These are phyloP conservation scores for Domatiomyces globalis DNA, from an alignment of 2,329 filamentous ascomycete genomes.

Conservation along the genomic window DNA sequence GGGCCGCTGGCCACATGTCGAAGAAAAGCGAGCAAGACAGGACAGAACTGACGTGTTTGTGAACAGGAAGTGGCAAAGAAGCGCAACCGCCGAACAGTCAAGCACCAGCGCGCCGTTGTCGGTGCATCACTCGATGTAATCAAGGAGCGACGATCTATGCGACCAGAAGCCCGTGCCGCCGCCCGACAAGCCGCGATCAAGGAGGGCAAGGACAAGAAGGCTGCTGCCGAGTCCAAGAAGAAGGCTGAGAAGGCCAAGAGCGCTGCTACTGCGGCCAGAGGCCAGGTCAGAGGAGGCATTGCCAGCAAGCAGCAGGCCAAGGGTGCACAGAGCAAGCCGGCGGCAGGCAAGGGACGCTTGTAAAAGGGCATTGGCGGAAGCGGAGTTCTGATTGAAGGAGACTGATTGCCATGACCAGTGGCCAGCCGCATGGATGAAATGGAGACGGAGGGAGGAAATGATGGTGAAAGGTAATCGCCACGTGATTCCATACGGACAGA, in stretches of 20 bases:
- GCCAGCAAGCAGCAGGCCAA: slow-evolving; percentile 95
- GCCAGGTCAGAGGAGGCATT: slow-evolving; percentile 58
- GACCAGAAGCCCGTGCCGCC: slow-evolving; percentile 88
- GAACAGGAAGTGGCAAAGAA: slow-evolving; percentile 98
- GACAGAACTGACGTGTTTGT: not conserved
- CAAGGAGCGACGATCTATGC: slow-evolving; percentile 93
- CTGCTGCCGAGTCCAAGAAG: slow-evolving; percentile 74
- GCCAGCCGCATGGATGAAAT: not conserved
- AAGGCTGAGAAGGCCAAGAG: slow-evolving; percentile 99
- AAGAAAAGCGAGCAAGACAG: not conserved
- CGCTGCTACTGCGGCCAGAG: slow-evolving; percentile 59
- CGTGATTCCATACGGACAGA: not conserved
- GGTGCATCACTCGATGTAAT: slow-evolving; percentile 99
- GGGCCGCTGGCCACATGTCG: slow-evolving; percentile 8
- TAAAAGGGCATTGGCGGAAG: not conserved
- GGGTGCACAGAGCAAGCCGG: slow-evolving; percentile 63
- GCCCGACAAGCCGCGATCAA: slow-evolving; percentile 83
- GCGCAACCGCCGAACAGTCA: slow-evolving; percentile 93
- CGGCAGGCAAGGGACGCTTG: not conserved
- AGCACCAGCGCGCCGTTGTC: slow-evolving; percentile 97
- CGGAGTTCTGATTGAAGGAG: not conserved
- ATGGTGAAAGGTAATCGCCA: not conserved
- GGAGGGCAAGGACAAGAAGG: slow-evolving; percentile 98
- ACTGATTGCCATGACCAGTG: not conserved
- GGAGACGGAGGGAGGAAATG: not conserved